These are phyloP conservation scores for Sphagnum contortum DNA, from an alignment of 225 moss, liverwort and hornwort species.

Conservation along the genomic window DNA sequence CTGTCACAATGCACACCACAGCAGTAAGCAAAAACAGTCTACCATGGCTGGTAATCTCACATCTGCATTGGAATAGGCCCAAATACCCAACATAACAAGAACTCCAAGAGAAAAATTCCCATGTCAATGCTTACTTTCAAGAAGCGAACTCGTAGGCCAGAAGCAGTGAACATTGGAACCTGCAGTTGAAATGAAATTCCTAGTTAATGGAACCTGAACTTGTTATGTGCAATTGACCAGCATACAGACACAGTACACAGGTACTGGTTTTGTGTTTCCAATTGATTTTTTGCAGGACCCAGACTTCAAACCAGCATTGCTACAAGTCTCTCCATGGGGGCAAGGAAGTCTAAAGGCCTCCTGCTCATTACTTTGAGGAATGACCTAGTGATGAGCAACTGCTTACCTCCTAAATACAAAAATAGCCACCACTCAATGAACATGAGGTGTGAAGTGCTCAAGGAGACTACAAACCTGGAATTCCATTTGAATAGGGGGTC, in stretches of 20 bases:
- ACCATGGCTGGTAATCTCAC: background rate
- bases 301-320: too few species aligned
- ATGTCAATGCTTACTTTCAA: slow-evolving; percentile 42
- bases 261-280: background rate
- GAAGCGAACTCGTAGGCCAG: slow-evolving; percentile 80
- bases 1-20: slow-evolving; percentile 18
- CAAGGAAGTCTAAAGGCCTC: too few species aligned
- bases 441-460: too few species aligned
- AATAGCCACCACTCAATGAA: too few species aligned
- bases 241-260: background rate
- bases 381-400: too few species aligned
- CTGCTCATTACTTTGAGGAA: too few species aligned
- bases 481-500: slow-evolving; percentile 99
- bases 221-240: too few species aligned
- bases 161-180: slow-evolving; percentile 96
- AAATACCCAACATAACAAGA: too few species aligned
- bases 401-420: too few species aligned
- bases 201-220: background rate
- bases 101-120: background rate
- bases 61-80: background rate
- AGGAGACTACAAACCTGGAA: slow-evolving; percentile 55
- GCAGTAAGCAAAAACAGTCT: background rate
- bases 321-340: too few species aligned
- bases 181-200: slow-evolving; percentile 9
- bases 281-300: background rate